These are phyloP conservation scores for Amaranthus tricolor DNA, from an alignment of 179 eudicot species.

Conservation along the genomic window DNA sequence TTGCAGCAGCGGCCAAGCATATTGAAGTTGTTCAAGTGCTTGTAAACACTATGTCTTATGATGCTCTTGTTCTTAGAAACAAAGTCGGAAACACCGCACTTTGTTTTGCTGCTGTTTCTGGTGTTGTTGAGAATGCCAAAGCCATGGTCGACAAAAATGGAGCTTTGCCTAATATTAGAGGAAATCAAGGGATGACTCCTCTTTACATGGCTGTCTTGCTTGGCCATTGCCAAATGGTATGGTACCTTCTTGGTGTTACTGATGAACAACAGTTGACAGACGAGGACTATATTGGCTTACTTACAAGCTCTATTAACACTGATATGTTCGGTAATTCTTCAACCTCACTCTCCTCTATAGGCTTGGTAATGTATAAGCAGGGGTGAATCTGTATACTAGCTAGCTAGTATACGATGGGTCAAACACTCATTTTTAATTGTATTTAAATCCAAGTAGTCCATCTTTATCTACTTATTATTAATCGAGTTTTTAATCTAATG, in stretches of 20 bases:
- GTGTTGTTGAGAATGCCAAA: constrained; percentile 31
- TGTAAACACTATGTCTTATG: constrained; percentile 8
- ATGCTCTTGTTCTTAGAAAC: constrained; percentile 15
- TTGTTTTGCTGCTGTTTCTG: constrained; percentile 41
- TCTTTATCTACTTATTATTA: background rate
- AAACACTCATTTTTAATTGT: background rate
- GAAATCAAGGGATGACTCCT: constrained; percentile 34
- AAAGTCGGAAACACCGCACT: constrained; percentile 37
- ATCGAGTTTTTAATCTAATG: background rate
- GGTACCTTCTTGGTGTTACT: constrained; percentile 30
- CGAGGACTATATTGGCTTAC: constrained; percentile 17
- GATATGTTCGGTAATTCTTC: constrained; percentile 21
- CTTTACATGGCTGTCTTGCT: constrained; percentile 35
- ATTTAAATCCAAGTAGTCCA: background rate
- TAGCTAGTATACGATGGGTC: too few relatives aligned
- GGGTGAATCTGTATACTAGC: too few relatives aligned
- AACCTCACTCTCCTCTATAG: background rate
- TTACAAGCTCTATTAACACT: constrained; percentile 21
- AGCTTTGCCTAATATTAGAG: constrained; percentile 25
- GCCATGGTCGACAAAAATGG: constrained; percentile 30
- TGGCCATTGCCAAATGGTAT: constrained; percentile 34
- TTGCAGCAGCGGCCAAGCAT: constrained; percentile 28
- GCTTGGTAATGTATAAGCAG: too few relatives aligned
- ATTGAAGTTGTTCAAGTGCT: constrained; percentile 16
- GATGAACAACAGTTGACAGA: constrained; percentile 9